These are phyloP conservation scores for Pachysandra terminalis DNA, from an alignment of 164 flowering plant species.

Conservation along the genomic window DNA sequence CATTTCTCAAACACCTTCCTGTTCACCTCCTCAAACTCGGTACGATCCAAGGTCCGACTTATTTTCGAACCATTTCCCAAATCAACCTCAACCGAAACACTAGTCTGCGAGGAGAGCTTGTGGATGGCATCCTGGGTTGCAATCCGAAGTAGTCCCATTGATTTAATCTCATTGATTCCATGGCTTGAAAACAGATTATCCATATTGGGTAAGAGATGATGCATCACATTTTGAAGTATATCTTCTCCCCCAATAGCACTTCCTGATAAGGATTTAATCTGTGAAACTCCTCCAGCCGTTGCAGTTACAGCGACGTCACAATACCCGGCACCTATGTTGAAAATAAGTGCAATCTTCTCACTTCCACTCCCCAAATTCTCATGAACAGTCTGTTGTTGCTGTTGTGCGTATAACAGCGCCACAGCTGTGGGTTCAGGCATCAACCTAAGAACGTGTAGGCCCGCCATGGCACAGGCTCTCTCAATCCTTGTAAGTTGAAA, in stretches of 20 bases:
- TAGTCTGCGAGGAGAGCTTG: constrained; percentile 49
- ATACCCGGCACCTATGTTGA: constrained; percentile 90
- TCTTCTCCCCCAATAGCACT: constrained; percentile 83
- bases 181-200: constrained; percentile 43
- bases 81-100: constrained; percentile 56
- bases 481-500: constrained; percentile 81
- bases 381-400: constrained; percentile 57
- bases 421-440: constrained; percentile 98
- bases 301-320: constrained; percentile 82
- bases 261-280: constrained; percentile 76
- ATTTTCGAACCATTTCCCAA: constrained; percentile 58
- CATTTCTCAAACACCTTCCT: constrained; percentile 56
- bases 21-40: constrained; percentile 72
- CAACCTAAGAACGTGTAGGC: constrained; percentile 74
- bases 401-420: constrained; percentile 82
- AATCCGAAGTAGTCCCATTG: constrained; percentile 64
- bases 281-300: constrained; percentile 92
- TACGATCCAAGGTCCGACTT: constrained; percentile 34
- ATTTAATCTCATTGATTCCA: constrained; percentile 54
- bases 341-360: constrained; percentile 77
- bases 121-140: constrained; percentile 86
- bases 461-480: constrained; percentile 97
- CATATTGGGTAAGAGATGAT: constrained; percentile 48
- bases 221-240: constrained; percentile 73
- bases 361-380: constrained; percentile 74